Base-by-base conservation (phyloP, 805 yeast species). In the Cyberlindnera subsufficiens region DNA sequence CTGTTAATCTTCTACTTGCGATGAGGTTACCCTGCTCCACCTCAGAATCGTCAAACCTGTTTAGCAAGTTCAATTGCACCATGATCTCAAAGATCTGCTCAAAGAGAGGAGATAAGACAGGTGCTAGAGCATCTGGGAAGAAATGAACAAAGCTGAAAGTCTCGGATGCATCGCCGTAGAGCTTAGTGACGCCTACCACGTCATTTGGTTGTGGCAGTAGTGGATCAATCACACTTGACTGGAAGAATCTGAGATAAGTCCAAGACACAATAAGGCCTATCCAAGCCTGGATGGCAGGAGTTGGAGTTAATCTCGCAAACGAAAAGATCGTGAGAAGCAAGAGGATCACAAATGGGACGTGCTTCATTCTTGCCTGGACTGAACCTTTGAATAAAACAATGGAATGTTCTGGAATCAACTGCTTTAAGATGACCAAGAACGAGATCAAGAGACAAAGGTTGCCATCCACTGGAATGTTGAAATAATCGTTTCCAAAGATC, bases 81-180 rank as follows among this genome's bases (percentile, higher is more conserved):
- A 71, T 46, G 2, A 69, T 30, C 41, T 66, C 62, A 50, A 70
- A 77, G 19, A 65, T 43, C 5, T 56, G 58, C 35, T 75, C 60
- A 46, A 81, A 80, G 0, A 80, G 52, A 1, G 79, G 77, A 30
- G 68, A 66, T 38, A 87, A 59, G 20, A 72, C 48, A 3, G 78
- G 75, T 42, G 78, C 77, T 3, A 74, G 30, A 1, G 74, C 58
- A 38, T 71, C 78, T 1, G 97, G 97, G 77, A 90, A 90, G 60
- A 90, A 87, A 53, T 83, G 82, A 29, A 82, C 80, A 48, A 90
- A 71, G 42, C 86, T 80, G 68, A 90, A 90, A 1, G 91, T 84
- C 52, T 90, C 96, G 0, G 93, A 81, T 0, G 96, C 95, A 61
- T 89, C 96, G 32, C 97, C 96, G 22, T 74, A 62, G 10, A 80